Evolutionary conservation across 2,329 filamentous ascomycete genomes (phyloP).

Genomic region (Berkeleyomyces rouxiae): DNA sequence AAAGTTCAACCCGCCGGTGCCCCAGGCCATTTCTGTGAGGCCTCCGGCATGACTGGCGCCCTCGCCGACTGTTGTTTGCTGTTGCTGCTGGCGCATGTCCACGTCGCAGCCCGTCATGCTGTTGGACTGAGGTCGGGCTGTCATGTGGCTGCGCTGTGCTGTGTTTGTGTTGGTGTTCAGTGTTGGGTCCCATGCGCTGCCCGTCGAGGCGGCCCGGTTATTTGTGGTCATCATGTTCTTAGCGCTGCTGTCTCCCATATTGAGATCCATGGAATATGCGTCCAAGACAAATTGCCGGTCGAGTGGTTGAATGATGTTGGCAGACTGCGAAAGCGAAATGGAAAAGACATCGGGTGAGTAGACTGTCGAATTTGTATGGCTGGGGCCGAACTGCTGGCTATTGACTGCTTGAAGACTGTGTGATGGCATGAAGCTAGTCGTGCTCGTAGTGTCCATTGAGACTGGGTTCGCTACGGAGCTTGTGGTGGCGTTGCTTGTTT

Average conservation of each 20-base stretch:
- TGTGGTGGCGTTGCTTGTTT: conserved; percentile 16
- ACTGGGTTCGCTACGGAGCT: conserved; percentile 26
- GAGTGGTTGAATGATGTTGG: conserved; percentile 46
- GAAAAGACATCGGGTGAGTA: conserved; percentile 38
- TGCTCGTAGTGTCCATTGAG: conserved; percentile 16
- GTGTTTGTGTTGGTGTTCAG: not conserved
- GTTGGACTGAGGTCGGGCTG: not conserved
- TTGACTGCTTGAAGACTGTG: conserved; percentile 2
- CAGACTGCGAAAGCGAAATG: conserved; percentile 32
- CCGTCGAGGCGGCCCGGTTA: not conserved
- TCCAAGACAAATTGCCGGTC: conserved; percentile 63
- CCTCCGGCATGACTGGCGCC: not conserved
- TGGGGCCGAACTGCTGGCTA: not conserved
- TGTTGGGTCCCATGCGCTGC: not conserved
- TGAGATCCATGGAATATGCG: conserved; percentile 43
- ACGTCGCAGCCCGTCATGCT: not conserved
- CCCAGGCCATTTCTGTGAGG: not conserved
- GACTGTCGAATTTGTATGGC: conserved; percentile 21
- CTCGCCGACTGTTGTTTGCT: not conserved
- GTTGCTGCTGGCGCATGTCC: not conserved
- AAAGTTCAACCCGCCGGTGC: conserved; percentile 5
- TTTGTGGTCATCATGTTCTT: conserved; percentile 25
- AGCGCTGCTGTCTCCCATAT: conserved; percentile 20
- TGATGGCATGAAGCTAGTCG: not conserved
- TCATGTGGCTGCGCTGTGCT: not conserved